Evolutionary conservation across 176 grass and related monocot species (phyloP).

Genomic region (Ananas comosus): DNA sequence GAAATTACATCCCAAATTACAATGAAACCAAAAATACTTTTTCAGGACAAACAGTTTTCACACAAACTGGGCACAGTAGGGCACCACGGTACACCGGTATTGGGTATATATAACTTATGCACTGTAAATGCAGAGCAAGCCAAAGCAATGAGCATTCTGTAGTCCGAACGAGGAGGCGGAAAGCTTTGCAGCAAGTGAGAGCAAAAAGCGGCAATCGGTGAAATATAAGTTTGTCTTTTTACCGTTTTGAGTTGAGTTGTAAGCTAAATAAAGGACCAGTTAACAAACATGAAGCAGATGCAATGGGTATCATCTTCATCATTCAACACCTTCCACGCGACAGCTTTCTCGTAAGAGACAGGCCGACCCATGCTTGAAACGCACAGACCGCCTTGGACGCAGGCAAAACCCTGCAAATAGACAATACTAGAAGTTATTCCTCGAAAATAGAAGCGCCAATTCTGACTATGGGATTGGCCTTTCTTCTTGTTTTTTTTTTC

Average conservation of each 20-base stretch:
- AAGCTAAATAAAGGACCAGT: constrained; percentile 16
- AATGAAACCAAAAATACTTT: background rate
- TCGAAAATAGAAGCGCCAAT: background rate
- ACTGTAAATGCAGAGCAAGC: no score
- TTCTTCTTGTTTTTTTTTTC: background rate
- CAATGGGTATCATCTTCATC: constrained; percentile 13
- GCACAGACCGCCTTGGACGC: constrained; percentile 55
- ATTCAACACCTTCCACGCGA: constrained; percentile 55
- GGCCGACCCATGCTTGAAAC: constrained; percentile 63
- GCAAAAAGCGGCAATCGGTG: background rate
- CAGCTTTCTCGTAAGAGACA: constrained; percentile 54
- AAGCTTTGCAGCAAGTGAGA: background rate
- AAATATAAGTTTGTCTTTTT: background rate
- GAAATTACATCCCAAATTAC: background rate
- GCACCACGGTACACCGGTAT: no score
- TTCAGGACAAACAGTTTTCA: background rate
- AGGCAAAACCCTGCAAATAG: constrained; percentile 45
- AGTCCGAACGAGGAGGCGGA: no score
- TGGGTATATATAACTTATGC: no score
- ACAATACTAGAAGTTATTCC: background rate
- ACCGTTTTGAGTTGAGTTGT: background rate
- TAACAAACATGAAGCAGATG: constrained; percentile 22
- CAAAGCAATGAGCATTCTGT: no score
- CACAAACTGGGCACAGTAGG: background rate
- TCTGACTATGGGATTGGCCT: background rate